Conservation (phyloP, 2,329 filamentous ascomycete genomes). For the Colletotrichum chlorophyti region DNA sequence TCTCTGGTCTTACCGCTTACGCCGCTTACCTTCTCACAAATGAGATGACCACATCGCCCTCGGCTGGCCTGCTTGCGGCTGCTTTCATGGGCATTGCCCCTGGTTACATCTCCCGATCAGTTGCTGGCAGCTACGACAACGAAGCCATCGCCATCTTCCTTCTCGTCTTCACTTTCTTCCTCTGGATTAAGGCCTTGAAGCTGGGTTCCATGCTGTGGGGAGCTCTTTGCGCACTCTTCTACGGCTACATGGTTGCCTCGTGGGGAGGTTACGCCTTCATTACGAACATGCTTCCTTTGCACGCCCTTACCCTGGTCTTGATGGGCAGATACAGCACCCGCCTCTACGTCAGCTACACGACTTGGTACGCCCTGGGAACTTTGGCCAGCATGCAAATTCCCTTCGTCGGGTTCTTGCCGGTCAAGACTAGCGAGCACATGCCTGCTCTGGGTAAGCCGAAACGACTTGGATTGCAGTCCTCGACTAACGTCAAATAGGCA, state of each 20-base stretch:
- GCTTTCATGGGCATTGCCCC: slow-evolving; percentile 97
- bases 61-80: slow-evolving; percentile 92
- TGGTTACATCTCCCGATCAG: slow-evolving; percentile 96
- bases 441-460: slow-evolving; percentile 78
- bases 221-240: slow-evolving; percentile 91
- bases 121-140: slow-evolving; percentile 98
- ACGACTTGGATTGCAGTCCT: neutral
- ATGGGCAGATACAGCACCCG: slow-evolving; percentile 97
- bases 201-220: slow-evolving; percentile 97
- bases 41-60: slow-evolving; percentile 95
- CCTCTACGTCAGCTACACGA: slow-evolving; percentile 95
- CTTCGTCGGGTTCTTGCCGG: slow-evolving; percentile 95
- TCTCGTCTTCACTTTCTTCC: slow-evolving; percentile 96
- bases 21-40: slow-evolving; percentile 95
- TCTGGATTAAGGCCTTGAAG: slow-evolving; percentile 99
- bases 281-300: slow-evolving; percentile 93
- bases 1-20: slow-evolving; percentile 91
- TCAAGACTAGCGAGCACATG: slow-evolving; percentile 99
- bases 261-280: slow-evolving; percentile 99
- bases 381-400: slow-evolving; percentile 99
- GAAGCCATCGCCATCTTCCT: slow-evolving; percentile 99
- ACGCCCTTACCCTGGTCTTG: slow-evolving; percentile 90
- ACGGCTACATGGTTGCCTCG: slow-evolving; percentile 99
- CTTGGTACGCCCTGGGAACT: slow-evolving; percentile 96
- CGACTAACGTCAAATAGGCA: slow-evolving; percentile 59